phyloP scores from a whole-genome alignment of 1,139 yeast genomes.

The Eremothecium gossypii region DNA sequence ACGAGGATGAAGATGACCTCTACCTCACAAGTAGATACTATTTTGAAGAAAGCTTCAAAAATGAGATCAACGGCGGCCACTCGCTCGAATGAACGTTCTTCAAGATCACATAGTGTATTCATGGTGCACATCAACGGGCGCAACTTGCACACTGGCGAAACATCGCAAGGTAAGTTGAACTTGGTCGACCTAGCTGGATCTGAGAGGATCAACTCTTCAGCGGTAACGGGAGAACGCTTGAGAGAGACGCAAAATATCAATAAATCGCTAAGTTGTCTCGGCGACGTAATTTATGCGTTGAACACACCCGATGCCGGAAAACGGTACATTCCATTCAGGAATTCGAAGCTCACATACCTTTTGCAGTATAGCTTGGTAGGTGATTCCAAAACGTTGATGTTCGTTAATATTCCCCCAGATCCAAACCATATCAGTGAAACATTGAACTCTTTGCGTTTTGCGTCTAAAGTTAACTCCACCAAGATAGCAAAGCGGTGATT shows the following conservation, averaged over 20 bases:
- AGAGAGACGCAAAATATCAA: constrained; percentile 87
- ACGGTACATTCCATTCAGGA: constrained; percentile 47
- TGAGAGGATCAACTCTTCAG: constrained; percentile 71
- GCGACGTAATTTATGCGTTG: constrained; percentile 81
- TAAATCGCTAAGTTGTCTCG: constrained; percentile 77
- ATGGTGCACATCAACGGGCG: constrained; percentile 51
- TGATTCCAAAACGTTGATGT: constrained; percentile 83
- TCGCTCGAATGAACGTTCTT: constrained; percentile 68
- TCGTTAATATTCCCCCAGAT: constrained; percentile 78
- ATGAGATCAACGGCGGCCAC: constrained; percentile 80
- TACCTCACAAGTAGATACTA: constrained; percentile 40
- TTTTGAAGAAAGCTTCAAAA: constrained; percentile 47
- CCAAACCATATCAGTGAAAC: constrained; percentile 62
- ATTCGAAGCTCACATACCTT: constrained; percentile 63
- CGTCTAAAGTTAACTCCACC: constrained; percentile 66
- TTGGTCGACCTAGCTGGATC: constrained; percentile 83
- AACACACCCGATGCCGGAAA: constrained; percentile 32
- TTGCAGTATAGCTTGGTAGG: constrained; percentile 82
- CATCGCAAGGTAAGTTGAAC: constrained; percentile 55
- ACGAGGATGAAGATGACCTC: constrained; percentile 41
- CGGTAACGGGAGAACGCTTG: constrained; percentile 70
- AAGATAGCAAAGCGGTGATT: constrained; percentile 25
- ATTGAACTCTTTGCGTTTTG: constrained; percentile 77
- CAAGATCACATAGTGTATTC: constrained; percentile 66
- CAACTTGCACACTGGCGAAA: constrained; percentile 43